Base-by-base conservation (phyloP, 768 basidiomycete species). In the Mycena amicta region DNA sequence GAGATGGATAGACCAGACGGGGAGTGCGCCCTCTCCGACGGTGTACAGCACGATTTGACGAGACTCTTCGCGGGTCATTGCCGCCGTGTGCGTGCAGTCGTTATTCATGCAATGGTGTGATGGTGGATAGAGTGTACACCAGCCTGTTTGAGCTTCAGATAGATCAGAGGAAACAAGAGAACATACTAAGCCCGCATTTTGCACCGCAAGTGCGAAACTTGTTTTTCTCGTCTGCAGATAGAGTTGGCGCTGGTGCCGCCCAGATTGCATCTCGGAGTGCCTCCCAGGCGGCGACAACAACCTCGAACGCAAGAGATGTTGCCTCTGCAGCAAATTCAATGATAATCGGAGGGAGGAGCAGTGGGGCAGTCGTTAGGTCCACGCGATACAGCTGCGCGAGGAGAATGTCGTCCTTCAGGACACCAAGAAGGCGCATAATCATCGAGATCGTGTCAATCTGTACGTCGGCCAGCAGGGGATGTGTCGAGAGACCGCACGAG, bases 1-100 rank as follows among this genome's bases (percentile, higher is more conserved):
- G 0, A 70, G 51, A 18, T 65, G 63, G 16, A 67, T 28, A 4
- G 62, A 56, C 65, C 64, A 68, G 28, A 67, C 67, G 25, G 69
- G 71, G 26, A 61, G 52, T 3, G 53, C 69, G 28, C 68, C 67
- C 12, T 63, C 37, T 0, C 27, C 54, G 6, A 60, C 52, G 1
- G 52, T 58, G 23, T 58, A 58, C 0, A 68, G 53, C n/a, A 71
- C 64, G 18, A 59, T 62, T 6, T 63, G 56, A 2, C 57, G 52
- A 23, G 47, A 49, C 26, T 67, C 50, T n/a, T 61, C 60, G 37
- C 68, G 67, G 49, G 65, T 70, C 20, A 70, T 53, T 3, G 47
- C 46, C 1, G 15, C 22, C 6, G 12, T 15, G 13, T 26, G 26
- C 3, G 18, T 3, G 33, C 55, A 56, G 4, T 50, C 26, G 4